Evolutionary conservation across 139 green algal genomes (phyloP).

Genomic region (Micromonas commoda): DNA sequence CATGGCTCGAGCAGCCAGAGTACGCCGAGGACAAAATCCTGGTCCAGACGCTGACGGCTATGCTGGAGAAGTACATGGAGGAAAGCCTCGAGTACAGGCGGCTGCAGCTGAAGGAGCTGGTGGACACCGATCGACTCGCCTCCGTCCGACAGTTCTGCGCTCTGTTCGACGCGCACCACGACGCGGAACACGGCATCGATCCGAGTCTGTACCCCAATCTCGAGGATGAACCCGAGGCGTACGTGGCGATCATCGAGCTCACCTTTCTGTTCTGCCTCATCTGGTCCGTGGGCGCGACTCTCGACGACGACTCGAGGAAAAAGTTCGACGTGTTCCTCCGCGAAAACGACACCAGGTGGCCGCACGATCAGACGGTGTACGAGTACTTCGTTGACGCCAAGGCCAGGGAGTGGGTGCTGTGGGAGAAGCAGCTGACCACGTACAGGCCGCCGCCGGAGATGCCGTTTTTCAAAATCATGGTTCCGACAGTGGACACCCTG

Average conservation of each 20-base stretch:
- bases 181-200: constrained; percentile 18
- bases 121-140: constrained; percentile 60
- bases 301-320: constrained; percentile 65
- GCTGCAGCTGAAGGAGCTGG: constrained; percentile 59
- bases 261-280: constrained; percentile 77
- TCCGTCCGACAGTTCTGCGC: constrained; percentile 55
- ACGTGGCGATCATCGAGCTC: constrained; percentile 59
- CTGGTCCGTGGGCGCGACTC: constrained; percentile 66
- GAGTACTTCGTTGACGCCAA: constrained; percentile 68
- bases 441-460: constrained; percentile 52
- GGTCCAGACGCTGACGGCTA: constrained; percentile 44
- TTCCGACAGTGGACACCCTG: constrained; percentile 65
- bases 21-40: constrained; percentile 31
- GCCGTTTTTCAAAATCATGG: constrained; percentile 69
- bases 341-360: constrained; percentile 53
- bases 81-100: constrained; percentile 58
- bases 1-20: constrained; percentile 48
- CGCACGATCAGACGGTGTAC: constrained; percentile 62
- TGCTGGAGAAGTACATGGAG: constrained; percentile 71
- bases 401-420: constrained; percentile 52
- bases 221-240: constrained; percentile 47
- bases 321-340: constrained; percentile 50
- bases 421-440: constrained; percentile 58
- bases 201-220: too few relatives aligned
- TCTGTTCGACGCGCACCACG: constrained; percentile 65